These are phyloP conservation scores for Mortierella antarctica DNA, from an alignment of 192 early-diverging fungal genomes.

Conservation along the genomic window DNA sequence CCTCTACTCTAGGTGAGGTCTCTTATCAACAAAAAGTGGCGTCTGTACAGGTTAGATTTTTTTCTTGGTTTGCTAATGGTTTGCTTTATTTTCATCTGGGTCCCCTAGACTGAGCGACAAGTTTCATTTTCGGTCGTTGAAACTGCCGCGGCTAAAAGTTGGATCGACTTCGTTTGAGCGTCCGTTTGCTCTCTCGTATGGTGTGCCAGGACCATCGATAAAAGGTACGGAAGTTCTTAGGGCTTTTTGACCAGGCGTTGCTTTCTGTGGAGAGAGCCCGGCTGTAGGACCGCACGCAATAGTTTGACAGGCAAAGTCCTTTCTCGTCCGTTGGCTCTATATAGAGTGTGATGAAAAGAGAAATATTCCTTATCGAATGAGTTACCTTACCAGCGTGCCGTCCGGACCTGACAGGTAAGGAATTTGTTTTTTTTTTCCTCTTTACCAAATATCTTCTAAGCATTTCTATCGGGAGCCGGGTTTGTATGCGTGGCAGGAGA, in stretches of 20 bases:
- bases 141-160: conserved; percentile 19
- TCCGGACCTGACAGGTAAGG: conserved; percentile 17
- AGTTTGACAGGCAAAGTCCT: too few relatives aligned
- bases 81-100: neutral
- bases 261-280: neutral
- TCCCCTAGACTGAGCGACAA: conserved; percentile 22
- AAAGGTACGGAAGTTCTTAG: neutral
- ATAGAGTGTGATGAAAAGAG: conserved; percentile 15
- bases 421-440: neutral
- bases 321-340: too few relatives aligned
- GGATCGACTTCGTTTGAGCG: conserved; percentile 16
- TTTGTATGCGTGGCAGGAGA: neutral
- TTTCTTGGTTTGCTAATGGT: neutral
- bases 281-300: neutral
- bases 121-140: conserved; percentile 13
- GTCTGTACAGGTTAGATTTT: neutral
- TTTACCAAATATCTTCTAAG: neutral
- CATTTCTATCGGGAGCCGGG: neutral
- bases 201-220: conserved; percentile 9
- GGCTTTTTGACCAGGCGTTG: neutral
- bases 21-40: neutral
- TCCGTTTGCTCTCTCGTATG: conserved; percentile 21
- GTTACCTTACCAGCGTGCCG: conserved; percentile 16
- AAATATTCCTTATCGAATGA: conserved; percentile 17
- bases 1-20: conserved; percentile 32